These are phyloP conservation scores for Colletotrichum lini DNA, from an alignment of 2,329 filamentous ascomycete genomes.

Conservation along the genomic window DNA sequence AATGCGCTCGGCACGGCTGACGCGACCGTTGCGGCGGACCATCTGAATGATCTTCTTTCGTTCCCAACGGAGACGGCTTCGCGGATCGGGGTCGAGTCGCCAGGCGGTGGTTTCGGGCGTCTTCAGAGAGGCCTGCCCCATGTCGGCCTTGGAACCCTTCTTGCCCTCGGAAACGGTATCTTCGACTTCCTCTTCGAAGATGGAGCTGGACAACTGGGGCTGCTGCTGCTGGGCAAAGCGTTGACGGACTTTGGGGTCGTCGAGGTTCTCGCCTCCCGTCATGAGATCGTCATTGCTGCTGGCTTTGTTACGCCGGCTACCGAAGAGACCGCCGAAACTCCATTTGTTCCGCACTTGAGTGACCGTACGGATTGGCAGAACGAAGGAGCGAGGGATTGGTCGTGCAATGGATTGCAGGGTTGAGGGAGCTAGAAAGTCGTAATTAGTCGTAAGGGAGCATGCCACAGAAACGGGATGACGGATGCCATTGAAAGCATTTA, in stretches of 20 bases:
- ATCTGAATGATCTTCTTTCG: constrained; percentile 86
- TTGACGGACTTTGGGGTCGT: constrained; percentile 59
- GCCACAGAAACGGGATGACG: neutral
- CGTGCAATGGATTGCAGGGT: constrained; percentile 30
- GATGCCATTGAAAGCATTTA: neutral
- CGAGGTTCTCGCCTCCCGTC: constrained; percentile 54
- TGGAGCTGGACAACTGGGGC: constrained; percentile 66
- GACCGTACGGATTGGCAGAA: constrained; percentile 45
- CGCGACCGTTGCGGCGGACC: constrained; percentile 76
- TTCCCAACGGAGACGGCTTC: constrained; percentile 81
- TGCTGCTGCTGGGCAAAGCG: constrained; percentile 54
- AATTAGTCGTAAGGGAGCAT: neutral
- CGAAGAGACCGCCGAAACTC: constrained; percentile 56
- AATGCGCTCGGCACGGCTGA: constrained; percentile 77
- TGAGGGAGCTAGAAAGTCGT: constrained; percentile 24
- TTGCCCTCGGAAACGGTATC: constrained; percentile 53
- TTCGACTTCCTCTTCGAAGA: constrained; percentile 74
- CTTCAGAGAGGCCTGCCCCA: constrained; percentile 54
- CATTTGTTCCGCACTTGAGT: constrained; percentile 60
- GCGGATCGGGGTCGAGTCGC: constrained; percentile 82
- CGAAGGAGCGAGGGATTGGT: constrained; percentile 14
- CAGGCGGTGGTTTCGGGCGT: constrained; percentile 69
- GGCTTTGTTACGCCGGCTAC: constrained; percentile 40
- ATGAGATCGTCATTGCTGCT: constrained; percentile 39
- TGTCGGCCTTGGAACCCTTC: constrained; percentile 43